Evolutionary conservation across 1,139 yeast genomes (phyloP), one percentile per base, ranked within the genome.

Genomic region (Protomyces inundatus): DNA sequence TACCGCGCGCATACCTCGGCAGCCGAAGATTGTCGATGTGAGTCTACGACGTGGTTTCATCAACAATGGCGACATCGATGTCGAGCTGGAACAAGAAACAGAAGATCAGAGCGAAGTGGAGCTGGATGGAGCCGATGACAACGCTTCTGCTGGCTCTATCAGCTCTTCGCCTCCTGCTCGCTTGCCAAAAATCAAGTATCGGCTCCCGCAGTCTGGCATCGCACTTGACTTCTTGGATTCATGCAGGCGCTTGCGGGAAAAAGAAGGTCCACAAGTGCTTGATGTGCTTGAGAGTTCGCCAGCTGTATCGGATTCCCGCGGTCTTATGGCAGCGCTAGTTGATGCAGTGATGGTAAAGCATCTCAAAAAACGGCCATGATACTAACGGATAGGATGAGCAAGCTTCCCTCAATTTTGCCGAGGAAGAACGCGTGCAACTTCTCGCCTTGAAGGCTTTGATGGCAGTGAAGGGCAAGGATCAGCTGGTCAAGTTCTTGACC

Each of bases 171-270:
- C 53, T 6, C 34, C 37, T 5, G 36, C 16, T 64, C 77, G 80
- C 40, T 74, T 80, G 33, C 79, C 81, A 53, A 80, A 83, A 40
- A 79, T 83, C 61, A 79, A 87, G 0, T 87, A 85, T 73, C 77
- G 87, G 65, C 68, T 90, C 1, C 88, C 90, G 0, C 96, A 90
- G 69, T 80, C 80, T 56, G 87, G 90, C 70, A 80, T 93, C 3
- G 76, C 87, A 56, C 75, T 90, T 39, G 96, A 91, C 73, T 93
- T 93, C 72, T 74, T 88, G 45, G 83, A 83, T 56, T 48, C 55
- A n/a, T 58, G 55, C 52, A n/a, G 37, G n/a, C 52, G 58, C 32
- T 35, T 9, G n/a, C 30, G 12, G 10, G 37, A 60, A 23, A 14
- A 14, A 5, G 48, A 42, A 14, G 45, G 35, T 10, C 9, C 32